Evolutionary conservation across 2,329 filamentous ascomycete species (phyloP).

Genomic region (Colletotrichum chrysophilum): DNA sequence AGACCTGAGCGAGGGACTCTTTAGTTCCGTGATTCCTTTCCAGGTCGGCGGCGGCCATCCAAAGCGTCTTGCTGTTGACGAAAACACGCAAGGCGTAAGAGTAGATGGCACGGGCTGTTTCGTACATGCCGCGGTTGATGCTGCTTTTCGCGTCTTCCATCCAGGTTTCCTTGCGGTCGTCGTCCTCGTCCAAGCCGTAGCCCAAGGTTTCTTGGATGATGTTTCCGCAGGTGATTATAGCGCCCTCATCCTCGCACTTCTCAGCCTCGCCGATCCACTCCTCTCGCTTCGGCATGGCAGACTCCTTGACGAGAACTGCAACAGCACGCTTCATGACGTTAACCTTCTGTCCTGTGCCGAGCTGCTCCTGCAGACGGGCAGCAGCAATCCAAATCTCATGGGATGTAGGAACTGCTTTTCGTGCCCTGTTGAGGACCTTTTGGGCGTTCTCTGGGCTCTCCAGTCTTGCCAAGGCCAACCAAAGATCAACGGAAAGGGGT

Average conservation of each 20-base stretch:
- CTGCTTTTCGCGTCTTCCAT: slow-evolving; percentile 88
- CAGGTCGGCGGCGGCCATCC: slow-evolving; percentile 88
- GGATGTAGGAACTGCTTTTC: slow-evolving; percentile 91
- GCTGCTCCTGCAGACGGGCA: slow-evolving; percentile 86
- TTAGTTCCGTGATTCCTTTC: slow-evolving; percentile 88
- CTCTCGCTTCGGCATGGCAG: slow-evolving; percentile 95
- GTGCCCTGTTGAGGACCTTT: slow-evolving; percentile 92
- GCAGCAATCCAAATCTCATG: slow-evolving; percentile 98
- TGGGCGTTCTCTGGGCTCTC: slow-evolving; percentile 92
- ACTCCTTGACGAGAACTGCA: slow-evolving; percentile 85
- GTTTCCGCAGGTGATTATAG: slow-evolving; percentile 82
- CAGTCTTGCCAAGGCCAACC: slow-evolving; percentile 89
- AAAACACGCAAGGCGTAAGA: slow-evolving; percentile 91
- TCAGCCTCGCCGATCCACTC: slow-evolving; percentile 97
- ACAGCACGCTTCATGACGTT: slow-evolving; percentile 96
- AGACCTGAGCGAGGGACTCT: slow-evolving; percentile 80
- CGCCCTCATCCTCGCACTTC: slow-evolving; percentile 91
- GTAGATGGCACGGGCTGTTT: slow-evolving; percentile 92
- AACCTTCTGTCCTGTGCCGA: slow-evolving; percentile 77
- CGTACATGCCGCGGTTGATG: slow-evolving; percentile 81
- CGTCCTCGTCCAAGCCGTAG: slow-evolving; percentile 92
- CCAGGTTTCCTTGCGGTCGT: slow-evolving; percentile 95
- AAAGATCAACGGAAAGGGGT: slow-evolving; percentile 89
- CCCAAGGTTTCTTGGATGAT: slow-evolving; percentile 94
- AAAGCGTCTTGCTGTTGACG: slow-evolving; percentile 84